phyloP scores from a whole-genome alignment of 176 grass and related monocot species.

The Canna indica region DNA sequence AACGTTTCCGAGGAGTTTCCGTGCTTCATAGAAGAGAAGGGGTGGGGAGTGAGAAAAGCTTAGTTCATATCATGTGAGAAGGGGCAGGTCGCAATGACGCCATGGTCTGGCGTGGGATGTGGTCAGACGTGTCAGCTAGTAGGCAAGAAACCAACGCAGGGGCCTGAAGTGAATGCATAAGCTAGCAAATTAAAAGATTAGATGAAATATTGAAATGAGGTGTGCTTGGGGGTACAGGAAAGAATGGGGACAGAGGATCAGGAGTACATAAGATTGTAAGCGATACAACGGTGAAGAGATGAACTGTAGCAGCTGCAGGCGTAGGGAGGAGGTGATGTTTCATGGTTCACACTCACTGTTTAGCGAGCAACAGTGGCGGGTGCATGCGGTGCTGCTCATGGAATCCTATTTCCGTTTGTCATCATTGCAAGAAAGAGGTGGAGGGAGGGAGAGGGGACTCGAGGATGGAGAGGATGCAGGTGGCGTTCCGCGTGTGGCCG shows the following conservation, averaged over 20 bases:
- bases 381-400: background rate
- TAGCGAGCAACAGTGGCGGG: background rate
- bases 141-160: constrained; percentile 5
- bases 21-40: too few relatives aligned
- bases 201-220: too few relatives aligned
- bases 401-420: background rate
- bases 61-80: background rate
- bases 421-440: background rate
- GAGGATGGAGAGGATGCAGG: constrained; percentile 33
- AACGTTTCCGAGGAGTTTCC: too few relatives aligned
- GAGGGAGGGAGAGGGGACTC: too few relatives aligned
- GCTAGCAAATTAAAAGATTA: background rate
- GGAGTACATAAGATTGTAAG: background rate
- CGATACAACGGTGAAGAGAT: background rate
- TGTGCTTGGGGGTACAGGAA: background rate
- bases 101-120: constrained; percentile 4
- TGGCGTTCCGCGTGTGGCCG: constrained; percentile 35
- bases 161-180: background rate
- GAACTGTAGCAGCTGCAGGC: background rate
- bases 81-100: constrained; percentile 2
- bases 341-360: background rate
- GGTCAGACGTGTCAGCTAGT: constrained; percentile 13
- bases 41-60: background rate
- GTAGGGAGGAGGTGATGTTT: background rate
- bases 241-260: background rate